Percentiles rank a stretch among this genome's conserved stretches.
Evolutionary conservation across 1,139 yeast species (phyloP).

Genomic region (Taiozyma sp.): DNA sequence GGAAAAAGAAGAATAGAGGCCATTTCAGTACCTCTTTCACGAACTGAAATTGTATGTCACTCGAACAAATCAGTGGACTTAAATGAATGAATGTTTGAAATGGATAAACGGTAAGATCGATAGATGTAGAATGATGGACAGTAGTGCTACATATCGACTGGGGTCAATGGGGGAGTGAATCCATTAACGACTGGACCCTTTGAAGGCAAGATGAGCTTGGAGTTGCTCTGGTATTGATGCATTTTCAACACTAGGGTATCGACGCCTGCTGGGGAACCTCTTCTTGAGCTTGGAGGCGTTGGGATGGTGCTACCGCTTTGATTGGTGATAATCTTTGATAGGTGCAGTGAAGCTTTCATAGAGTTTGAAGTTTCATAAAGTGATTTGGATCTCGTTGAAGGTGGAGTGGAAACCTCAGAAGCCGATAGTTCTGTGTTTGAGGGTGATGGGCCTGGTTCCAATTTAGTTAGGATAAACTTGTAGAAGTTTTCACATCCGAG

Average conservation of each 20-base stretch:
- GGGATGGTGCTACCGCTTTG: slow-evolving; percentile 5
- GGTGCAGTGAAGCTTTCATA: slow-evolving; percentile 10
- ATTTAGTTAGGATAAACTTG: background rate
- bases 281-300: slow-evolving; percentile 24
- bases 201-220: background rate
- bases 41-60: background rate
- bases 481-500: slow-evolving; percentile 1
- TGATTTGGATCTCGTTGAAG: background rate
- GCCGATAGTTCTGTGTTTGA: background rate
- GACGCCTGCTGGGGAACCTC: slow-evolving; percentile 22
- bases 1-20: background rate
- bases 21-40: background rate
- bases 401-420: slow-evolving; percentile 5
- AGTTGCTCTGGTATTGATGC: background rate
- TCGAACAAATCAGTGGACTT: background rate
- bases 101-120: background rate
- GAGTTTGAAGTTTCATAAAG: slow-evolving; percentile 10
- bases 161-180: slow-evolving; percentile 19
- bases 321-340: slow-evolving; percentile 6
- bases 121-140: background rate
- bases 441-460: background rate
- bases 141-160: slow-evolving; percentile 9
- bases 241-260: background rate
- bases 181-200: background rate
- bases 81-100: background rate